Conservation (phyloP, 176 grass and related monocot genomes). For the Triticum aestivum region DNA sequence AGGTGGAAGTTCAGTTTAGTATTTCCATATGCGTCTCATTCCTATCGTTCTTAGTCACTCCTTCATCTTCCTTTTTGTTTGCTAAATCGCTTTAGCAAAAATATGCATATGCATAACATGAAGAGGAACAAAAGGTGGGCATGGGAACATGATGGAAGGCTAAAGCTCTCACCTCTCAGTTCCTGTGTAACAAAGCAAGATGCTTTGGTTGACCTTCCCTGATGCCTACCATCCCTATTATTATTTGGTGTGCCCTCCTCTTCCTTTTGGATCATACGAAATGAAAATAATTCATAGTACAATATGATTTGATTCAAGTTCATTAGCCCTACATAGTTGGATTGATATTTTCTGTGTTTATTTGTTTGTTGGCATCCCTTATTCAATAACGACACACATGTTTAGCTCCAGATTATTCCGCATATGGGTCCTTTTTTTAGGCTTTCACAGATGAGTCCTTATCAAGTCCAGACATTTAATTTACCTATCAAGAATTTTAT, state of each 20-base stretch:
- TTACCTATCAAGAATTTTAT: too few species aligned
- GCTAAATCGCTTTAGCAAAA: too few species aligned
- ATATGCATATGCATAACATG: not conserved
- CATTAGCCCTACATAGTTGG: not conserved
- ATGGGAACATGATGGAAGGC: too few species aligned
- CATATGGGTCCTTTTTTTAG: too few species aligned
- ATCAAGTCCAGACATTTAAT: too few species aligned
- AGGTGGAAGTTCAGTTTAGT: too few species aligned
- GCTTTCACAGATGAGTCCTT: not conserved
- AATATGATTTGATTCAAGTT: not conserved
- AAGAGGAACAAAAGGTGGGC: constrained; percentile 1
- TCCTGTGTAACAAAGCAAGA: not conserved
- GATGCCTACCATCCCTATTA: constrained; percentile 31
- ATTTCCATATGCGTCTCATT: too few species aligned
- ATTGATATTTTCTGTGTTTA: not conserved
- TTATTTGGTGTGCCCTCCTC: not conserved
- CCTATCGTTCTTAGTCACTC: not conserved
- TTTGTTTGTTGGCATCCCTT: not conserved
- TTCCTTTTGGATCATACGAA: not conserved
- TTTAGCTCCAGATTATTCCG: not conserved
- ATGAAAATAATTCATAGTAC: not conserved
- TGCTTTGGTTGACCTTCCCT: not conserved
- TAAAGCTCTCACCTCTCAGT: too few species aligned
- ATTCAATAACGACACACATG: not conserved
- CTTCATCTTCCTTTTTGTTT: not conserved